Conservation (phyloP, 768 basidiomycete species). For the Chalciporus piperatus region DNA sequence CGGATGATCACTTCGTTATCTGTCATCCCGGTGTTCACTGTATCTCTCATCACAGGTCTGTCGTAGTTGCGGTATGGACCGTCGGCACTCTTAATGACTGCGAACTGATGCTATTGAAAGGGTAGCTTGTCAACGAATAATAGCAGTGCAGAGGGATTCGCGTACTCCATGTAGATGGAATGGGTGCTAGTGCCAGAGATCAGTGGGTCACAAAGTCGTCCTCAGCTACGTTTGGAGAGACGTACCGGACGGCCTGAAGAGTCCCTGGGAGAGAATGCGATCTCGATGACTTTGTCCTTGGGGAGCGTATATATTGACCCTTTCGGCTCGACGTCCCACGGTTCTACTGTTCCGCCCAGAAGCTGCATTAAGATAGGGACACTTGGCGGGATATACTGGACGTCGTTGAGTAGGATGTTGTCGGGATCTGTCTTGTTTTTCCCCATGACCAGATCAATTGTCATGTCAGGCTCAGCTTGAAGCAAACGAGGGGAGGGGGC, state of each 20-base stretch:
- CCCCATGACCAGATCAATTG: slow-evolving; percentile 12
- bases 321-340: slow-evolving; percentile 8
- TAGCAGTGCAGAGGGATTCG: not conserved
- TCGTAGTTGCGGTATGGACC: slow-evolving; percentile 34
- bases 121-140: not conserved
- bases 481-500: slow-evolving; percentile 9
- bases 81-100: slow-evolving; percentile 40
- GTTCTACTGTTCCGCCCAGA: slow-evolving; percentile 16
- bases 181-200: slow-evolving; percentile 10
- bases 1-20: slow-evolving; percentile 51
- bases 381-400: slow-evolving; percentile 13
- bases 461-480: slow-evolving; percentile 16
- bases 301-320: slow-evolving; percentile 15
- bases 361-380: slow-evolving; percentile 17
- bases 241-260: slow-evolving; percentile 31
- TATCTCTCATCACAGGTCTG: slow-evolving; percentile 55
- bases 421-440: slow-evolving; percentile 10
- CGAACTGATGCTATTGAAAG: slow-evolving; percentile 36
- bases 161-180: slow-evolving; percentile 22
- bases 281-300: slow-evolving; percentile 12
- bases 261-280: slow-evolving; percentile 12
- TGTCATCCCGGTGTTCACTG: slow-evolving; percentile 32
- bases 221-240: too few species aligned
- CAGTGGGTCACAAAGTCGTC: not conserved
- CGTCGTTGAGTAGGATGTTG: slow-evolving; percentile 12